phyloP scores from a whole-genome alignment of 2,329 filamentous ascomycete genomes.

The Colletotrichum sp. region DNA sequence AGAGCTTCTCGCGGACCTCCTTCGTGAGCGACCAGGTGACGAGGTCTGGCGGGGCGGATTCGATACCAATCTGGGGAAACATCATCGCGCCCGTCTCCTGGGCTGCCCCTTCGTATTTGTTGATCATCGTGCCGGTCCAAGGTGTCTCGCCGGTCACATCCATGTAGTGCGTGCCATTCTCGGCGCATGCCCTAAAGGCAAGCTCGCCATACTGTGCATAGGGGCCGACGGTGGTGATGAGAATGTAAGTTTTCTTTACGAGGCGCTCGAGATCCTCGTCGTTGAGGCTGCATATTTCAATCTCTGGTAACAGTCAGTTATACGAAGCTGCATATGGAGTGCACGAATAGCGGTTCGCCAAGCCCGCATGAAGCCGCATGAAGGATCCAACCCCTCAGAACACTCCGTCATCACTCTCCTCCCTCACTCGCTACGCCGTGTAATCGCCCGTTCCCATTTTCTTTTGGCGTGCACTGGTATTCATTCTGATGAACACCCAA shows the following conservation, averaged over 20 bases:
- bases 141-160: constrained; percentile 67
- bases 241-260: constrained; percentile 59
- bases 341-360: background rate
- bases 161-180: constrained; percentile 68
- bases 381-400: background rate
- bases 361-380: background rate
- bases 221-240: constrained; percentile 66
- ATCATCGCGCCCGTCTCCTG: constrained; percentile 61
- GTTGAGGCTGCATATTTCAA: constrained; percentile 57
- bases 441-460: background rate
- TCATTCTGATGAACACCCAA: background rate
- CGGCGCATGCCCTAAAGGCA: constrained; percentile 65
- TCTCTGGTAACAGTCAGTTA: constrained; percentile 35
- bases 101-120: constrained; percentile 60
- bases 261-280: constrained; percentile 51
- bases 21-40: constrained; percentile 59
- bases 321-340: background rate
- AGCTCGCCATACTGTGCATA: constrained; percentile 62
- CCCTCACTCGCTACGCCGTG: background rate
- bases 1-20: constrained; percentile 53
- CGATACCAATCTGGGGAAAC: constrained; percentile 66
- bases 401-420: background rate
- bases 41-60: constrained; percentile 67
- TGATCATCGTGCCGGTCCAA: constrained; percentile 64
- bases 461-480: background rate